These are phyloP conservation scores for Xylaria sp. DNA, from an alignment of 2,329 filamentous ascomycete species.

Conservation along the genomic window DNA sequence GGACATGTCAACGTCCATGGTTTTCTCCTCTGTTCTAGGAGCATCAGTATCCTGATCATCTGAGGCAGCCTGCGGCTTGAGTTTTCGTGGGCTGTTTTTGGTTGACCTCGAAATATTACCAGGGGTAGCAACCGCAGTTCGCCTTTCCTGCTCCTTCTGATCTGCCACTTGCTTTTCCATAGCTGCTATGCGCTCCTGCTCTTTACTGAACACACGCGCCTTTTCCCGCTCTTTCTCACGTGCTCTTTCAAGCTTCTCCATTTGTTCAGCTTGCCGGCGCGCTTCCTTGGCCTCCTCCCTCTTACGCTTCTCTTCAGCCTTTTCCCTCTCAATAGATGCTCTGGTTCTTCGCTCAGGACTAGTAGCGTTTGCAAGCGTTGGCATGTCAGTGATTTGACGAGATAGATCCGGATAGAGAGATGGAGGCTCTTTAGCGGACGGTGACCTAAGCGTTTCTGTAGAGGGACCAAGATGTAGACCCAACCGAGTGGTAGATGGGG, in stretches of 20 bases:
- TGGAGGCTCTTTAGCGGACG: conserved; percentile 48
- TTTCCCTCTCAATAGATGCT: conserved; percentile 69
- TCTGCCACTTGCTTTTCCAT: conserved; percentile 65
- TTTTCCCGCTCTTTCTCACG: conserved; percentile 77
- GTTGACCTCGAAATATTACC: conserved; percentile 58
- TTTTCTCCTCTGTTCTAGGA: conserved; percentile 47
- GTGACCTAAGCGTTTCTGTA: conserved; percentile 57
- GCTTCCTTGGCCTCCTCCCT: conserved; percentile 70
- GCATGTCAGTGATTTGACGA: conserved; percentile 49
- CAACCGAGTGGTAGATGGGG: conserved; percentile 61
- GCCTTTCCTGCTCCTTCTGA: conserved; percentile 63
- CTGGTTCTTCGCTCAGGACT: conserved; percentile 64
- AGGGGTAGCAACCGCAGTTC: conserved; percentile 48
- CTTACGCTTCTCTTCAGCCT: conserved; percentile 69
- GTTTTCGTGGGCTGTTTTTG: conserved; percentile 64
- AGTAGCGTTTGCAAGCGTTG: conserved; percentile 47
- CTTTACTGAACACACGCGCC: conserved; percentile 67
- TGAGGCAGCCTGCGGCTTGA: conserved; percentile 48
- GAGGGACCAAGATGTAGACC: conserved; percentile 58
- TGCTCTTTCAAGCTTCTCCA: conserved; percentile 72
- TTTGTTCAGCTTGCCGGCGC: conserved; percentile 68
- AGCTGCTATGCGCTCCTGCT: conserved; percentile 63
- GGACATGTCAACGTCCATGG: conserved; percentile 61
- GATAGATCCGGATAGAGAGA: conserved; percentile 60
- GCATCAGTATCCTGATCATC: conserved; percentile 49